Evolutionary conservation across 2,329 filamentous ascomycete genomes (phyloP), one percentile per base, ranked within the genome.

Genomic region (Didymosphaeria variabile): DNA sequence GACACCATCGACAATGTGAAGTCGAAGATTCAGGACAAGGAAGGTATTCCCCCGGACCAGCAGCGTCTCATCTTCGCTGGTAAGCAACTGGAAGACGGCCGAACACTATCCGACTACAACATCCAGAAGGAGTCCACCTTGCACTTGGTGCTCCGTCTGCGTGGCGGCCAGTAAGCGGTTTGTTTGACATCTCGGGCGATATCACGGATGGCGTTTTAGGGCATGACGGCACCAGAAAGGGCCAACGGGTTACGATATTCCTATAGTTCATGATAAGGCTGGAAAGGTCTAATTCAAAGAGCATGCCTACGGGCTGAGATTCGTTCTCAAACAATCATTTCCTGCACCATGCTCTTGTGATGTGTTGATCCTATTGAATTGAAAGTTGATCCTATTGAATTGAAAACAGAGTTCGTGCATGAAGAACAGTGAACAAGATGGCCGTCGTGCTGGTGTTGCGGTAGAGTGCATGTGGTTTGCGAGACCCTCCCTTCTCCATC

Each of bases 1-100:
- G 93, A 97, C 73, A 97, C 93, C 0, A 97, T 97, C 76, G 93
- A 97, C 83, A 97, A 97, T 67, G 94, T 97, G 1, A 97, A 97
- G 84, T 86, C 84, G 5, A 97, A 97, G 87, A 97, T 97, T 45
- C 87, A 90, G 76, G 75, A 77, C 36, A 90, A 90, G 81, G 88
- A 90, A 81, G 94, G 94, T 26, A 97, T 97, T 57, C 94, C 94
- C 0, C 94, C 94, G 1, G 94, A 97, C 80, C 94, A 97, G 80
- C 94, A 97, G 82, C 93, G 94, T 72, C 83, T 97, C 13, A 97
- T 97, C 77, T 97, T 97, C 66, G 93, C 93, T 51, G 93, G 93
- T 61, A 97, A 97, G 87, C 93, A 97, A 80, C 82, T 97, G 1
- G 93, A 97, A 78, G 93, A 97, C 71, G 94, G 94, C 52, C 91